Evolutionary conservation across 163 green algal species (phyloP), one percentile per base, ranked within the genome.

Genomic region (Volvox carteri): DNA sequence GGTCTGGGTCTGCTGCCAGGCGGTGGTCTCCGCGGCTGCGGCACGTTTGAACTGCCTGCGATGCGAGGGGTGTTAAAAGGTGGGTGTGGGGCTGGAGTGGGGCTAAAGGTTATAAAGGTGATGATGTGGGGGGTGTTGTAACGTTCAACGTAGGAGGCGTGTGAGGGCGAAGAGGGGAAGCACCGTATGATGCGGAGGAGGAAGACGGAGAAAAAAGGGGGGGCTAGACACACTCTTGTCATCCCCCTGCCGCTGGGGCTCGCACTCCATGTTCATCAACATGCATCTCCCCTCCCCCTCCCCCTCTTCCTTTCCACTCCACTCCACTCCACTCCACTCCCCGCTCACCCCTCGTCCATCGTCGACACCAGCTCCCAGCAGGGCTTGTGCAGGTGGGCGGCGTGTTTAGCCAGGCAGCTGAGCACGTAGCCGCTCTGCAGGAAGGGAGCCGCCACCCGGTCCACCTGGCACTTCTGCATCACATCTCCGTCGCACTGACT

Each of bases 331-430:
- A n/a, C n/a, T n/a, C n/a, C n/a, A n/a, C n/a, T n/a, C n/a, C n/a
- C n/a, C n/a, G 35, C 88, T 39, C 77, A 86, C 89, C 84, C 39
- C 5, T 90, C 77, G 39, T 90, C 84, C 62, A 87, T 85, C 41
- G 73, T 87, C 33, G 83, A 86, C 39, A 92, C 80, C 37, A 92
- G 89, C 65, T 88, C 80, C 89, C 84, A 90, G 77, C 88, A 92
- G 3, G 81, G 81, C 75, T 78, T 86, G 81, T 89, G 77, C 88
- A 92, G 81, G 48, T 80, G 37, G 52, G 52, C 60, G 9, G 67
- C 54, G 77, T 88, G 37, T 37, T 85, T 87, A 39, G 78, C 83
- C 48, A 92, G 84, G 76, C 88, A 92, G 44, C 46, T 50, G 80
- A 80, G 28, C 44, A 92, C 65, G 77, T 88, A 92, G 62, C 88